These are phyloP conservation scores for Trichoderma koningii DNA, from an alignment of 2,329 filamentous ascomycete genomes.

Conservation along the genomic window DNA sequence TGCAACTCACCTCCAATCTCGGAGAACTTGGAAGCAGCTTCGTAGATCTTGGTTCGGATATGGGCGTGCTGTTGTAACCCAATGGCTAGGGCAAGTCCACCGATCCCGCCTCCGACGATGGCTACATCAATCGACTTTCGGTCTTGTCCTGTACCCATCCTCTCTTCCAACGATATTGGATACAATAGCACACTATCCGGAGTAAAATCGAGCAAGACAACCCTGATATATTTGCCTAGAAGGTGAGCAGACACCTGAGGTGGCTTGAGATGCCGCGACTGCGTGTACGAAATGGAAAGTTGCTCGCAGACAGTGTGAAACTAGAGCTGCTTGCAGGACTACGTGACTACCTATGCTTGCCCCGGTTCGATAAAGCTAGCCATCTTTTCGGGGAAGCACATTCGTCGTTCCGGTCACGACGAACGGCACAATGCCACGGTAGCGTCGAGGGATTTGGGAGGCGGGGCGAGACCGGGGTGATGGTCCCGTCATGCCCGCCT, in stretches of 20 bases:
- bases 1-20: conserved; percentile 50
- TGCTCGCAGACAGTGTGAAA: neutral
- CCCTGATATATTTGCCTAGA: neutral
- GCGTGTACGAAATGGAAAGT: neutral
- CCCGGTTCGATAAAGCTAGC: neutral
- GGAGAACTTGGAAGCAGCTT: conserved; percentile 55
- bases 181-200: neutral
- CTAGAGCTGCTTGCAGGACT: neutral
- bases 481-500: neutral
- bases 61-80: conserved; percentile 42
- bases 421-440: neutral
- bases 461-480: neutral
- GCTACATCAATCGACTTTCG: conserved; percentile 42
- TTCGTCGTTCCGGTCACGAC: neutral
- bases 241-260: neutral
- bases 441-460: neutral
- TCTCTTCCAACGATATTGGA: neutral
- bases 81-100: conserved; percentile 56
- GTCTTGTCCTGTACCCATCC: neutral
- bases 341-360: too few species aligned
- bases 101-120: conserved; percentile 62
- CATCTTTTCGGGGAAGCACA: conserved; percentile 4
- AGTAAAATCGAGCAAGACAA: neutral
- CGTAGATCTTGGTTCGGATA: conserved; percentile 53
- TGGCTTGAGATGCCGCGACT: neutral